Conservation (phyloP, 345 rosid genomes). For the Hibiscus tridactylites region DNA sequence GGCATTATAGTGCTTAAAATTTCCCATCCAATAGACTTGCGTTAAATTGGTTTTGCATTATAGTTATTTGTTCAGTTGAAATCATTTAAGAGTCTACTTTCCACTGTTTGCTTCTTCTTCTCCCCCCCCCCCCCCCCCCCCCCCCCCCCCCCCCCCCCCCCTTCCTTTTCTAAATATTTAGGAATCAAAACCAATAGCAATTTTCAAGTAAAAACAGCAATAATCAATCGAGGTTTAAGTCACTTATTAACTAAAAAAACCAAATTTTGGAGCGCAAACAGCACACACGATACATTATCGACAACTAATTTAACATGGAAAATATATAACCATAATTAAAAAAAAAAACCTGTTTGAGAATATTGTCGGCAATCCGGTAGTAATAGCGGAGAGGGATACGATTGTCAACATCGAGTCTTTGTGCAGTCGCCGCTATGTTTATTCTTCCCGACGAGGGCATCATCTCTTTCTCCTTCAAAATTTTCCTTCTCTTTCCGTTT, state of each 20-base stretch:
- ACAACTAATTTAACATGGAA: background rate
- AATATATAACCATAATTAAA: background rate
- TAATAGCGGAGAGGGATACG: slow-evolving; percentile 72
- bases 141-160: no score
- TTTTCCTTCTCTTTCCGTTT: background rate
- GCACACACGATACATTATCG: background rate
- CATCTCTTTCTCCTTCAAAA: slow-evolving; percentile 28
- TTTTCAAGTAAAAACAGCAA: background rate
- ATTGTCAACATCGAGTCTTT: slow-evolving; percentile 68
- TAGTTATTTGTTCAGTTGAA: no score
- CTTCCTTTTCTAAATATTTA: background rate
- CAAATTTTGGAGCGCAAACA: background rate
- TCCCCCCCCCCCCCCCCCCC: no score
- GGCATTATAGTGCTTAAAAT: no score
- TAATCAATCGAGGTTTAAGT: background rate
- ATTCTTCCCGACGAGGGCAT: slow-evolving; percentile 47
- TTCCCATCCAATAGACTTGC: no score
- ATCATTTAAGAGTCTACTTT: no score
- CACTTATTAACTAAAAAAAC: background rate
- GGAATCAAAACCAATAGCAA: background rate
- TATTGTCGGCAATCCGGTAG: slow-evolving; percentile 79
- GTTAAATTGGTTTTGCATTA: no score
- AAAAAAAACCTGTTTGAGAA: slow-evolving; percentile 70
- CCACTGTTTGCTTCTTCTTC: no score
- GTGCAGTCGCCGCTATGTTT: slow-evolving; percentile 68